These are phyloP conservation scores for Silene uniflora DNA, from an alignment of 148 eudicot species.

Conservation along the genomic window DNA sequence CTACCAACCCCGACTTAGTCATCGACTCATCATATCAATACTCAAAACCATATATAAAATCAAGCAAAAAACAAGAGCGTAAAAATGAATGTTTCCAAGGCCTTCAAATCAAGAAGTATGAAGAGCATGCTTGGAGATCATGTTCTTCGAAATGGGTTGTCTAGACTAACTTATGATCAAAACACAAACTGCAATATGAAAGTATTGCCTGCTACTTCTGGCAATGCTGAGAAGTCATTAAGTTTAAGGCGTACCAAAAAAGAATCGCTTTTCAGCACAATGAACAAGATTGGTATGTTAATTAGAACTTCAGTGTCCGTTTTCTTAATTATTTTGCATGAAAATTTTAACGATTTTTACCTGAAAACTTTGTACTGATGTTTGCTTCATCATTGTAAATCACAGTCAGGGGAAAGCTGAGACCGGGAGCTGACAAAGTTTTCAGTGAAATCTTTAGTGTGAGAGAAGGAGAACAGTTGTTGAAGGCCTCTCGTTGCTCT, in stretches of 20 bases:
- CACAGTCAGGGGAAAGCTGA: constrained; percentile 25
- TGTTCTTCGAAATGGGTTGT: constrained; percentile 2
- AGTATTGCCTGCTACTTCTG: constrained; percentile 1
- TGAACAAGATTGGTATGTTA: constrained; percentile 13
- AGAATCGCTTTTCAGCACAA: neutral
- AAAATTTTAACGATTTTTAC: too few species aligned
- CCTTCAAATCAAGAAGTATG: constrained; percentile 13
- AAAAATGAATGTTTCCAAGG: constrained; percentile 17
- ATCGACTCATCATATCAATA: too few species aligned
- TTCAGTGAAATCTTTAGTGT: constrained; percentile 24
- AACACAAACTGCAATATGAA: neutral
- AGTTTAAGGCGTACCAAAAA: neutral
- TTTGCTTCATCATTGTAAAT: neutral
- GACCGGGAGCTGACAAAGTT: constrained; percentile 18
- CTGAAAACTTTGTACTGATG: too few species aligned
- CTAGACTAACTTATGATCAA: neutral
- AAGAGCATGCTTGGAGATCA: constrained; percentile 17
- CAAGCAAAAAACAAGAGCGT: too few species aligned
- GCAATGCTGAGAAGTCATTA: neutral
- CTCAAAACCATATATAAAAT: too few species aligned
- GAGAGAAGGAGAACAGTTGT: constrained; percentile 22
- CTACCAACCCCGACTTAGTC: neutral
- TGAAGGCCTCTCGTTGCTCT: constrained; percentile 18
- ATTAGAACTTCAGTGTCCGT: too few species aligned
- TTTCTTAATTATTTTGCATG: too few species aligned